phyloP scores from a whole-genome alignment of 768 basidiomycete species.

The Xanthoconium purpureum region DNA sequence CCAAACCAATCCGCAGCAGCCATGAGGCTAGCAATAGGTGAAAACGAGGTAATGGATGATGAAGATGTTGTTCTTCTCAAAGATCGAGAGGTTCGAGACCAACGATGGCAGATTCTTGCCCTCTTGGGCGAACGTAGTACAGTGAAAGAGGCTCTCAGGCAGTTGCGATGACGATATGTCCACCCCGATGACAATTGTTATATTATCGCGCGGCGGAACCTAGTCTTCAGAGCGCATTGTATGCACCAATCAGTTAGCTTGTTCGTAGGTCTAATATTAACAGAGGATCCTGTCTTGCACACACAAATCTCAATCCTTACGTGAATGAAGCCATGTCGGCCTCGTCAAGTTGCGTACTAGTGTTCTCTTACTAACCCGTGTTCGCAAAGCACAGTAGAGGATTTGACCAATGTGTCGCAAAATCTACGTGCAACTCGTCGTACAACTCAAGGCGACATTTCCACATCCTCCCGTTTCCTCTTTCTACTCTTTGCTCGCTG shows the following conservation, averaged over 20 bases:
- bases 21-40: constrained; percentile 60
- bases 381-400: no score
- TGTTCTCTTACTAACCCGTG: no score
- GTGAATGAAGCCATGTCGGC: no score
- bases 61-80: constrained; percentile 52
- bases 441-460: constrained; percentile 23
- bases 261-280: not conserved
- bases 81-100: constrained; percentile 64
- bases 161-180: constrained; percentile 25
- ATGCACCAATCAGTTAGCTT: not conserved
- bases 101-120: constrained; percentile 75
- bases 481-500: constrained; percentile 22
- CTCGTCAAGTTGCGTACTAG: no score
- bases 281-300: not conserved
- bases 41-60: constrained; percentile 44
- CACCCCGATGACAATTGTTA: not conserved
- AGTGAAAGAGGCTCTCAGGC: constrained; percentile 55
- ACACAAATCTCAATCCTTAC: no score
- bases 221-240: not conserved
- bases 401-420: no score
- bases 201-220: not conserved
- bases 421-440: no score
- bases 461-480: constrained; percentile 17
- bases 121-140: constrained; percentile 71
- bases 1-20: constrained; percentile 78